phyloP scores from a whole-genome alignment of 2,329 filamentous ascomycete genomes.

The Penicillium olsonii region DNA sequence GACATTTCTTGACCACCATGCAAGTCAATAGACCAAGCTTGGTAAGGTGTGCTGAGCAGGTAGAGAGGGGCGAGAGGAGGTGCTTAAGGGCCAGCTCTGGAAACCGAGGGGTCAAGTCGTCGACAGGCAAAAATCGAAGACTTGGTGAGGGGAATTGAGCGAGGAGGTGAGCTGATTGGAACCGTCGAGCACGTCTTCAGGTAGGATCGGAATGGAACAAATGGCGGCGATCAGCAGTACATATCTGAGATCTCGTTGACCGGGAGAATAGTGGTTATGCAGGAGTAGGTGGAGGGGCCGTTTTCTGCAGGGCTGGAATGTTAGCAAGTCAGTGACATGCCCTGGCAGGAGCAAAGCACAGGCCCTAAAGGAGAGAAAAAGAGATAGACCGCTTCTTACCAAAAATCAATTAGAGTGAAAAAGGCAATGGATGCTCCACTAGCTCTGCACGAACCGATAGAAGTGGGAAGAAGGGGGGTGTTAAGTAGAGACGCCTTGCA shows the following conservation, averaged over 20 bases:
- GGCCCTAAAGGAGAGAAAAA: not conserved
- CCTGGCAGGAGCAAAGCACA: slow-evolving; percentile 7
- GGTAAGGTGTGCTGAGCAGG: slow-evolving; percentile 8
- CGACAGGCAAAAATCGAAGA: not conserved
- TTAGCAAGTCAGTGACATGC: slow-evolving; percentile 17
- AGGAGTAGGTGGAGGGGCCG: slow-evolving; percentile 24
- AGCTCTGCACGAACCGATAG: slow-evolving; percentile 11
- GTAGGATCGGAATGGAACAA: slow-evolving; percentile 9
- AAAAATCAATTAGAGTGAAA: slow-evolving; percentile 8
- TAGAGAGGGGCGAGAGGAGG: not conserved
- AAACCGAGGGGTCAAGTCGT: not conserved
- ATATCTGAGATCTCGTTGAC: slow-evolving; percentile 29
- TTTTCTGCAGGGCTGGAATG: slow-evolving; percentile 31
- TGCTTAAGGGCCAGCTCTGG: not conserved
- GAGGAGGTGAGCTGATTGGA: not conserved
- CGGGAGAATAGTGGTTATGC: slow-evolving; percentile 37
- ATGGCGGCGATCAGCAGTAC: slow-evolving; percentile 18
- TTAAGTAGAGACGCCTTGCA: slow-evolving; percentile 33
- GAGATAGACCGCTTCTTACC: slow-evolving; percentile 17
- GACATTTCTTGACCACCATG: slow-evolving; percentile 32
- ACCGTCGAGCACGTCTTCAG: slow-evolving; percentile 9
- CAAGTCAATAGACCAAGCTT: slow-evolving; percentile 10
- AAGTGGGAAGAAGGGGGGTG: slow-evolving; percentile 17
- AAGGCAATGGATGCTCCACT: slow-evolving; percentile 13
- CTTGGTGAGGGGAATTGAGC: not conserved